Conservation (phyloP, 257 asterid species). For the Paulownia fortunei region DNA sequence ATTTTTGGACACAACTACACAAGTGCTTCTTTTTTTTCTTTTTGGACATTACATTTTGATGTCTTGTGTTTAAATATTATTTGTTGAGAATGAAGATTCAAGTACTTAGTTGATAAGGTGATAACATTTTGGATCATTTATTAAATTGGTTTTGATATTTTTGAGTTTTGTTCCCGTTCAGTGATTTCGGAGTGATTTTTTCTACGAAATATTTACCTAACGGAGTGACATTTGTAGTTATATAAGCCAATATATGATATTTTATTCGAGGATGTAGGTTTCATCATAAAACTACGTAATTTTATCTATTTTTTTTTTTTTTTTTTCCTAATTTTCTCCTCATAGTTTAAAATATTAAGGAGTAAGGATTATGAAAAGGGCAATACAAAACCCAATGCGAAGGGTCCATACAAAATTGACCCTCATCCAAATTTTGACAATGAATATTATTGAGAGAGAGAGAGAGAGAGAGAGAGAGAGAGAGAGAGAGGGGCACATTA, state of each 20-base stretch:
- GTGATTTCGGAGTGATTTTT: background rate
- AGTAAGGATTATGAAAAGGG: background rate
- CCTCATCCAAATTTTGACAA: background rate
- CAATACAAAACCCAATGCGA: background rate
- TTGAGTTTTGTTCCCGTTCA: slow-evolving; percentile 7
- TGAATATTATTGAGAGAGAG: background rate
- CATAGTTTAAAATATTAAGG: background rate
- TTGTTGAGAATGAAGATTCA: background rate
- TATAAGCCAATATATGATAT: background rate
- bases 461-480: slow-evolving; percentile 14
- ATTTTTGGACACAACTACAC: slow-evolving; percentile 30
- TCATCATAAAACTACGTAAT: background rate
- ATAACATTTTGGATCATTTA: slow-evolving; percentile 17
- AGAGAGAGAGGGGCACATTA: slow-evolving; percentile 8
- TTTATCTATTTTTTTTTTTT: background rate
- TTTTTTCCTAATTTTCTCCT: background rate
- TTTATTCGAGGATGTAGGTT: too few relatives aligned
- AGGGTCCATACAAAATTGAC: slow-evolving; percentile 4
- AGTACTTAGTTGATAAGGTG: slow-evolving; percentile 6
- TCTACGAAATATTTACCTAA: too few relatives aligned
- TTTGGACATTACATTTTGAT: slow-evolving; percentile 24
- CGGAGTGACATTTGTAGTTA: too few relatives aligned
- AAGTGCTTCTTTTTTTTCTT: slow-evolving; percentile 16
- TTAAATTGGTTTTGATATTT: background rate
- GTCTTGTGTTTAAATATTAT: background rate